Evolutionary conservation across 148 eudicot species (phyloP), one percentile per base, ranked within the genome.

Genomic region (Mesembryanthemum crystallinum): DNA sequence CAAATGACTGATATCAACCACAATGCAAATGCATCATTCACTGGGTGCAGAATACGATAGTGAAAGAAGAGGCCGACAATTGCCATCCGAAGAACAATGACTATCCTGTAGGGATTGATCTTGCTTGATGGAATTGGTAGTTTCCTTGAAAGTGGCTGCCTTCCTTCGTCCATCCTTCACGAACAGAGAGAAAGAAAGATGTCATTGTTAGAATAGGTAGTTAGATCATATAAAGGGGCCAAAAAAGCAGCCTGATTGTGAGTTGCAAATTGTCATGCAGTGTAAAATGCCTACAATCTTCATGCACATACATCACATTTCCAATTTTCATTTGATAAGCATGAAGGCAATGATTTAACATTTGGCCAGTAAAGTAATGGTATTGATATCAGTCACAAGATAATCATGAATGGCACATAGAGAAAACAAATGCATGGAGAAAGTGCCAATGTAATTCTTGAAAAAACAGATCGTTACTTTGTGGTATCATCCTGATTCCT

Each of bases 121-220:
- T 64, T 96, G 97, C 99, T 96, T 64, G 99, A 92, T 64, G 97
- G 80, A 76, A 96, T 86, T 10, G 98, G 99, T 72, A 87, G 47
- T 85, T 96, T 96, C 84, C 99, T 89, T 15, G 98, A 92, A 32
- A 96, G 89, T 68, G 98, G 98, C 73, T 96, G 99, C 84, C 99
- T 89, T 58, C 99, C 99, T 87, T 92, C 98, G 81, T 96, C 99
- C 97, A 86, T 89, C 90, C 99, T 96, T 75, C 67, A 80, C 39
- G 73, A 29, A 73, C 57, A 75, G 27, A 73, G 33, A 33, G 76
- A 63, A 17, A 13, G 69, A 20, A 24, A 47, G 67, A 45, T 21
- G 54, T 52, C 14, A 70, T 27, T 21, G 57, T 73, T 39, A 54
- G 33, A 18, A 69, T 37, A n/a, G 3, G 20, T 61, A 25, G 61